phyloP scores from a whole-genome alignment of 208 protist species.

The Leishmania lainsoni region DNA sequence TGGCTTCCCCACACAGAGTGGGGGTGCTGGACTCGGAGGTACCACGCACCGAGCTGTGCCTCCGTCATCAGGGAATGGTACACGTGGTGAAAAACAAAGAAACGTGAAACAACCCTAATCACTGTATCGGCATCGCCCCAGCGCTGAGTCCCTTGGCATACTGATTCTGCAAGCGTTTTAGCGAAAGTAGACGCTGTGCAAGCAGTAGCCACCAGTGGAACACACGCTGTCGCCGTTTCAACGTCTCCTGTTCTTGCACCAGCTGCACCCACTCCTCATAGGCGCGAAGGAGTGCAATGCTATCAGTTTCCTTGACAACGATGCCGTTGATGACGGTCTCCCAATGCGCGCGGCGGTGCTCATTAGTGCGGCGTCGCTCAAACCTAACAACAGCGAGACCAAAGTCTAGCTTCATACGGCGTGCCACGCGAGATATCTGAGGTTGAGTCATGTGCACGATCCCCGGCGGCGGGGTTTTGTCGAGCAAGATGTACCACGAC shows the following conservation, averaged over 20 bases:
- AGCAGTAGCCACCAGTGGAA: conserved; percentile 89
- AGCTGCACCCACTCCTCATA: conserved; percentile 89
- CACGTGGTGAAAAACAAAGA: not conserved
- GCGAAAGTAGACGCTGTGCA: conserved; percentile 70
- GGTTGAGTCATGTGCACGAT: conserved; percentile 77
- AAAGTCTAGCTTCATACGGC: conserved; percentile 83
- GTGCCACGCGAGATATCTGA: conserved; percentile 80
- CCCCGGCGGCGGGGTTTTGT: conserved; percentile 45
- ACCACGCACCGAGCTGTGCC: not conserved
- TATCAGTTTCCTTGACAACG: conserved; percentile 69
- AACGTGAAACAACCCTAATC: not conserved
- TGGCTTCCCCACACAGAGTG: not conserved
- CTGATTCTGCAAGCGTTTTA: conserved; percentile 76
- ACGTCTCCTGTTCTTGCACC: conserved; percentile 80
- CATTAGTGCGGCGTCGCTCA: conserved; percentile 58
- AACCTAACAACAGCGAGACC: conserved; percentile 80
- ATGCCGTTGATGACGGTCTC: conserved; percentile 82
- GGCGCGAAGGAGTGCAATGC: conserved; percentile 50
- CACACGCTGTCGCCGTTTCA: conserved; percentile 67
- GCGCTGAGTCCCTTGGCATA: conserved; percentile 66
- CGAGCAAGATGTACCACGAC: conserved; percentile 84
- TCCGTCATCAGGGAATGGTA: not conserved
- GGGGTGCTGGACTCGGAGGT: too few relatives aligned
- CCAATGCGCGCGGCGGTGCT: conserved; percentile 76
- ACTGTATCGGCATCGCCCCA: conserved; percentile 44